Percentiles rank a stretch among this genome's conserved stretches.
Conservation (phyloP, 768 basidiomycete genomes). For the Trichaptum fuscoviolaceum region DNA sequence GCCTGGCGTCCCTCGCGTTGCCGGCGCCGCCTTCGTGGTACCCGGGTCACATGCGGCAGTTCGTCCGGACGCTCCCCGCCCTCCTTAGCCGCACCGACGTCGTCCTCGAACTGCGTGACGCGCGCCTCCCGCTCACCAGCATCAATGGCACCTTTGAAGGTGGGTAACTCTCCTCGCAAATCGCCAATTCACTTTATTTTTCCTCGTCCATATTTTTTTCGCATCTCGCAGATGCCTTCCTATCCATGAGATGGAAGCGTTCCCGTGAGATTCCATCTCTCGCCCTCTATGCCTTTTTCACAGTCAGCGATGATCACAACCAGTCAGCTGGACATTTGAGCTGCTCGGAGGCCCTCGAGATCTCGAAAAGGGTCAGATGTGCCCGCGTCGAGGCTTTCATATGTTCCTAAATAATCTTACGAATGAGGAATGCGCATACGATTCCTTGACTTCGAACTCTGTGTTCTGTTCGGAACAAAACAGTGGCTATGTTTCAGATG, state of each 20-base stretch:
- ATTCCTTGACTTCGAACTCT: neutral
- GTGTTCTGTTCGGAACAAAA: neutral
- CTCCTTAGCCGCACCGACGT: slow-evolving; percentile 81
- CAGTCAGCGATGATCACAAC: neutral
- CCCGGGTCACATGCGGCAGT: slow-evolving; percentile 93
- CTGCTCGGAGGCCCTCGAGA: neutral
- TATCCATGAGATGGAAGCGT: neutral
- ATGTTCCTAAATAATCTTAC: neutral
- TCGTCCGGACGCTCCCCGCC: slow-evolving; percentile 68
- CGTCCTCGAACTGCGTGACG: slow-evolving; percentile 91
- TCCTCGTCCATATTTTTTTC: neutral
- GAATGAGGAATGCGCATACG: neutral
- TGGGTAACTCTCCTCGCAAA: slow-evolving; percentile 28
- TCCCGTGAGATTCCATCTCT: neutral
- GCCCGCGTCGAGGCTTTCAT: slow-evolving; percentile 7
- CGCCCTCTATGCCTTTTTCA: neutral
- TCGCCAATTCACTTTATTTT: neutral
- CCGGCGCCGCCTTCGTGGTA: slow-evolving; percentile 87
- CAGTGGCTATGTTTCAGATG: neutral
- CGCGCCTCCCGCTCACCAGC: slow-evolving; percentile 87
- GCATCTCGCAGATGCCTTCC: neutral
- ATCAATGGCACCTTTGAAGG: slow-evolving; percentile 89
- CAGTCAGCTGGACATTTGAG: neutral
- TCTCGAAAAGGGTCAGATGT: neutral
- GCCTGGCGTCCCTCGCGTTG: slow-evolving; percentile 37